Evolutionary conservation across 352 stramenopile species (phyloP).

Genomic region (Globisporangium paroecandrum): DNA sequence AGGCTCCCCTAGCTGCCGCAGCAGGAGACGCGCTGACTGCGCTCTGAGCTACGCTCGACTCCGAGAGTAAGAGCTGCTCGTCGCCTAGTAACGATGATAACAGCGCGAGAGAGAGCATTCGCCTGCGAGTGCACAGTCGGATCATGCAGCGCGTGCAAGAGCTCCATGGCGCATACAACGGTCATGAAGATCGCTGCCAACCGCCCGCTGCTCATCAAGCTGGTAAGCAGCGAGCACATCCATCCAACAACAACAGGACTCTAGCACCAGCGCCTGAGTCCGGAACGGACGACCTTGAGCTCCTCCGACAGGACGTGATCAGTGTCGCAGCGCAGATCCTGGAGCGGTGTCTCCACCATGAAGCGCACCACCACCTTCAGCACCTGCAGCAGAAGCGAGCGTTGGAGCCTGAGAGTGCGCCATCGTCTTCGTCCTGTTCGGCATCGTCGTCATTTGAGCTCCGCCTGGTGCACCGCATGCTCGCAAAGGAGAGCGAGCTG

Average conservation of each 20-base stretch:
- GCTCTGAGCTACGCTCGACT: background rate
- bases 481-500: constrained; percentile 33
- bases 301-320: constrained; percentile 26
- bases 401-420: background rate
- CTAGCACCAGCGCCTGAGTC: background rate
- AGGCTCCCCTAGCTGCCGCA: background rate
- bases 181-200: background rate
- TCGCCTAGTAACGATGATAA: background rate
- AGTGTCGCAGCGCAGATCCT: constrained; percentile 26
- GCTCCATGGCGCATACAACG: background rate
- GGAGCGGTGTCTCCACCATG: constrained; percentile 13
- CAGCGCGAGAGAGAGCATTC: background rate
- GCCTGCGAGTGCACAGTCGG: constrained; percentile 2
- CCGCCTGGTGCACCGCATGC: constrained; percentile 29
- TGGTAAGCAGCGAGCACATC: background rate
- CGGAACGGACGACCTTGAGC: background rate
- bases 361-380: background rate
- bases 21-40: background rate
- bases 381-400: background rate
- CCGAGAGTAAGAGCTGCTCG: background rate
- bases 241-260: background rate
- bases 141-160: constrained; percentile 16
- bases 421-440: too few species aligned
- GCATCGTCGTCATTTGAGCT: constrained; percentile 18
- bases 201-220: too few species aligned